phyloP scores from a whole-genome alignment of 2,329 filamentous ascomycete genomes.

The Neopestalotiopsis sp. region DNA sequence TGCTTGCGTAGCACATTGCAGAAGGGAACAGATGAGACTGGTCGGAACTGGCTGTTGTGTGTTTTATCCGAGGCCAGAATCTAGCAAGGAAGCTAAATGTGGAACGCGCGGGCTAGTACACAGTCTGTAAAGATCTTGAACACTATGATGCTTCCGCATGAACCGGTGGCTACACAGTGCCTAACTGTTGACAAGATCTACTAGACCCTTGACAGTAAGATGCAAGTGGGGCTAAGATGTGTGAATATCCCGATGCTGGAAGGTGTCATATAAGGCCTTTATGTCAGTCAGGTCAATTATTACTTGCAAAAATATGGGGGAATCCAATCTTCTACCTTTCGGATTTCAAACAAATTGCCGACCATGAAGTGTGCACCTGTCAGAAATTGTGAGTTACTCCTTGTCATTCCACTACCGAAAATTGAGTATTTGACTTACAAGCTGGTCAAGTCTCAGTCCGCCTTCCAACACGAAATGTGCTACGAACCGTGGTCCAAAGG shows the following conservation, averaged over 20 bases:
- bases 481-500: background rate
- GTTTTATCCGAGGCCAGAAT: constrained; percentile 22
- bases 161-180: background rate
- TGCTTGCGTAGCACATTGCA: background rate
- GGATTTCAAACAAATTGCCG: background rate
- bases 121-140: background rate
- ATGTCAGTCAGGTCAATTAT: background rate
- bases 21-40: background rate
- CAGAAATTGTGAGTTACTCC: background rate
- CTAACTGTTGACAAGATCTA: background rate
- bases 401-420: background rate
- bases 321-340: no score
- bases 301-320: no score
- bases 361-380: background rate
- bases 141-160: background rate
- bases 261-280: background rate
- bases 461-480: background rate
- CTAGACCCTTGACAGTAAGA: background rate
- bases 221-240: constrained; percentile 18
- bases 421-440: background rate
- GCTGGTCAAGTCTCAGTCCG: background rate
- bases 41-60: constrained; percentile 5
- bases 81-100: background rate
- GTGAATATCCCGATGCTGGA: constrained; percentile 22
- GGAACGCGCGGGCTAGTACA: background rate